Percentiles rank a stretch among this genome's conserved stretches.
Conservation (phyloP, 352 stramenopile genomes). For the Globisporangium lucens region DNA sequence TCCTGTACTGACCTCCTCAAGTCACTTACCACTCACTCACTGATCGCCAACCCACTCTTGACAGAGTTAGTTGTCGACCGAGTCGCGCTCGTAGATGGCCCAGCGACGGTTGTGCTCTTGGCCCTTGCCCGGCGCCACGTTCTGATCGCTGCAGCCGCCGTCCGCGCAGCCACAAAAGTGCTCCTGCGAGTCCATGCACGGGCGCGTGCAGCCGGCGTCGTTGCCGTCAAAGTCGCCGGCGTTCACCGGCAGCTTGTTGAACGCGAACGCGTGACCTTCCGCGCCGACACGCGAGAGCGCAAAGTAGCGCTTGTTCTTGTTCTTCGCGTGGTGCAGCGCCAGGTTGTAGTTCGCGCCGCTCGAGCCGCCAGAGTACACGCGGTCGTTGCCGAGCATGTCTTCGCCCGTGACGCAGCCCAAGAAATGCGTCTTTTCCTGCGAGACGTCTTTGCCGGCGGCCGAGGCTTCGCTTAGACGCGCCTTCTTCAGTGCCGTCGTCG, state of each 20-base stretch:
- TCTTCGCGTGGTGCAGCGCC: conserved; percentile 81
- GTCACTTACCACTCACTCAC: not conserved
- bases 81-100: conserved; percentile 82
- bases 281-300: conserved; percentile 70
- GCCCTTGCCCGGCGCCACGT: conserved; percentile 57
- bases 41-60: not conserved
- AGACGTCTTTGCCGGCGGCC: conserved; percentile 48
- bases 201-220: conserved; percentile 72
- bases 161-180: conserved; percentile 88
- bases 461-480: conserved; percentile 48
- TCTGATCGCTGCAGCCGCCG: conserved; percentile 67
- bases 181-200: conserved; percentile 70
- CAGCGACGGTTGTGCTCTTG: conserved; percentile 90
- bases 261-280: conserved; percentile 89
- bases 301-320: conserved; percentile 86
- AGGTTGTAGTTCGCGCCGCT: conserved; percentile 91
- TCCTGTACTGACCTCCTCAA: not conserved
- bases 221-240: conserved; percentile 70
- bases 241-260: conserved; percentile 80
- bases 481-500: conserved; percentile 66
- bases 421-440: conserved; percentile 77
- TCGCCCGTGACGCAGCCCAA: conserved; percentile 83
- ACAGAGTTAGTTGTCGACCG: conserved; percentile 19
- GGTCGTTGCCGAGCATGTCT: conserved; percentile 81
- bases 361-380: conserved; percentile 82